phyloP scores from a whole-genome alignment of 2,329 filamentous ascomycete genomes.

The Leptographium radiaticola region DNA sequence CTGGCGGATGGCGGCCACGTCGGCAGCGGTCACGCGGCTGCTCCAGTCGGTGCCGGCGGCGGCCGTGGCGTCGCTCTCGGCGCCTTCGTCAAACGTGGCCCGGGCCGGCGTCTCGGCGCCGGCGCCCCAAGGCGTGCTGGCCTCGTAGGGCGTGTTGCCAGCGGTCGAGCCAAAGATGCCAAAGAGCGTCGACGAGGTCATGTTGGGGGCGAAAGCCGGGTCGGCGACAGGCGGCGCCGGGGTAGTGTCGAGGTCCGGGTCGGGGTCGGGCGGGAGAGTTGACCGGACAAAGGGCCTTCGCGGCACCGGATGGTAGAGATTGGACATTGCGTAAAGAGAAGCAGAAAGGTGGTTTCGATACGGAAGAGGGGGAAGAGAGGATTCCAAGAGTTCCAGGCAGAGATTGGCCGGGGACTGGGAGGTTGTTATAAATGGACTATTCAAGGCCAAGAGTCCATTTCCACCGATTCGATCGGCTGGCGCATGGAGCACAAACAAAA shows the following conservation, averaged over 20 bases:
- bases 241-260: neutral
- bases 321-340: neutral
- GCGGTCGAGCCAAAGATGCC: slow-evolving; percentile 68
- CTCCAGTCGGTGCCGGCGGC: neutral
- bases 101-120: too few species aligned
- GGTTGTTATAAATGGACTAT: too few species aligned
- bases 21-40: neutral
- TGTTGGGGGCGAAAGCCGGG: slow-evolving; percentile 55
- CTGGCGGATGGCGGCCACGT: slow-evolving; percentile 9
- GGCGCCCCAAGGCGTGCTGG: slow-evolving; percentile 39
- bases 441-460: neutral
- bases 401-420: neutral
- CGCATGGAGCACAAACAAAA: neutral
- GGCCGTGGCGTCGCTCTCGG: neutral
- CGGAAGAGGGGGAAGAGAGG: neutral
- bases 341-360: neutral
- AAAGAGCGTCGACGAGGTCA: slow-evolving; percentile 78
- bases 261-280: neutral
- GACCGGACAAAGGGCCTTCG: neutral
- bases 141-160: slow-evolving; percentile 25
- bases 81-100: neutral
- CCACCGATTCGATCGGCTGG: neutral
- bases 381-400: neutral
- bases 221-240: neutral
- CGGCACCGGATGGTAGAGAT: neutral